Percentiles rank a stretch among this genome's conserved stretches.
These are phyloP conservation scores for Tolypocladium album DNA, from an alignment of 2,329 filamentous ascomycete genomes.

Conservation along the genomic window DNA sequence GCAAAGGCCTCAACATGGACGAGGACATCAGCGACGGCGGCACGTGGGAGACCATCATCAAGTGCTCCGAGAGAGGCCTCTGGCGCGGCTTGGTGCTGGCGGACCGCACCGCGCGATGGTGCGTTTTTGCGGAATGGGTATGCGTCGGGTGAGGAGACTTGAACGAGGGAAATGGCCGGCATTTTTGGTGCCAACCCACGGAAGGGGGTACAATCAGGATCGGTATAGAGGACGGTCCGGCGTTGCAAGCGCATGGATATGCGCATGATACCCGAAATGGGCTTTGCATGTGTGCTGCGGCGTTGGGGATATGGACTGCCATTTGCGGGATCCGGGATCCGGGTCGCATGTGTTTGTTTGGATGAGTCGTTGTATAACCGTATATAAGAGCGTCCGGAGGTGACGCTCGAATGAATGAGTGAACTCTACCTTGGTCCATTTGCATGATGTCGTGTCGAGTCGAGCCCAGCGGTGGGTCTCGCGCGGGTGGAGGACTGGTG, in stretches of 20 bases:
- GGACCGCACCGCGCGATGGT: constrained; percentile 77
- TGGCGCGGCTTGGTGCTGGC: constrained; percentile 77
- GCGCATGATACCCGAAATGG: background rate
- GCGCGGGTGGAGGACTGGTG: too few species aligned
- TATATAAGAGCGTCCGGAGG: background rate
- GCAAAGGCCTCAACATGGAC: constrained; percentile 27
- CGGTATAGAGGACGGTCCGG: background rate
- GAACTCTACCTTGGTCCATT: too few species aligned
- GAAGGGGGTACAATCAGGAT: background rate
- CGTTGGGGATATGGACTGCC: background rate
- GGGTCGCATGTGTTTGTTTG: background rate
- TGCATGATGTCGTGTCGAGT: too few species aligned
- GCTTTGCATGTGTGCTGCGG: background rate
- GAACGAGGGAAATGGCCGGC: background rate
- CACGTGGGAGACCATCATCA: constrained; percentile 84
- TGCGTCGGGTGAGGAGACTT: constrained; percentile 31
- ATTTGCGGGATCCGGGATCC: background rate
- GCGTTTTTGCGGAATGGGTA: constrained; percentile 84
- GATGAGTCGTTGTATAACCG: background rate
- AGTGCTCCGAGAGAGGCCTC: constrained; percentile 70
- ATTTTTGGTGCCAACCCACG: background rate
- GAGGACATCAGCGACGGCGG: constrained; percentile 59
- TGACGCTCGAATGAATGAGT: background rate
- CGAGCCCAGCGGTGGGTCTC: background rate
- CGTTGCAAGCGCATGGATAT: background rate